Conservation (phyloP, 257 asterid genomes). For the Echites panduratus region DNA sequence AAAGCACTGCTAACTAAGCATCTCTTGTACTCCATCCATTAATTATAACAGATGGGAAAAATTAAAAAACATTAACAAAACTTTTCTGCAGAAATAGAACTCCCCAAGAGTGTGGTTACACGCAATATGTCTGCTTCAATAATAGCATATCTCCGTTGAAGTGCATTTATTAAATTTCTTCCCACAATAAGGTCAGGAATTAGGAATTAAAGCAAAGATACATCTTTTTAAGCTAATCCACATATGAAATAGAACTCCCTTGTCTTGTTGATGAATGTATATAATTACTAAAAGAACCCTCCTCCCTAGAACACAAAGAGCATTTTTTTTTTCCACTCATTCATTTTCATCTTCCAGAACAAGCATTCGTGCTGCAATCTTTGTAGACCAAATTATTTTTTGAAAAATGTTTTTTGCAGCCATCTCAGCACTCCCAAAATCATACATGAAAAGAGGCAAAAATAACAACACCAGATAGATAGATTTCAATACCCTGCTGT, state of each 20-base stretch:
- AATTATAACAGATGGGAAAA: background rate
- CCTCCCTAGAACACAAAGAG: background rate
- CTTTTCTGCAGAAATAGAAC: background rate
- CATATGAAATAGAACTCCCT: background rate
- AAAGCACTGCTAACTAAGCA: background rate
- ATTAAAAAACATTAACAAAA: background rate
- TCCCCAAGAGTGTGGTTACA: slow-evolving; percentile 99
- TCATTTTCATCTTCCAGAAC: background rate
- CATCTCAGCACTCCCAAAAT: background rate
- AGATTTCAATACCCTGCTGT: background rate
- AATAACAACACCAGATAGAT: background rate
- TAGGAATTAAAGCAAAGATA: background rate
- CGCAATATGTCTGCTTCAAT: slow-evolving; percentile 99
- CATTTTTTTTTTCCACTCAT: background rate
- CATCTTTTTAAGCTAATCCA: background rate
- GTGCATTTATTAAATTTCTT: background rate
- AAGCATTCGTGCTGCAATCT: background rate
- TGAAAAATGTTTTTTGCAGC: background rate
- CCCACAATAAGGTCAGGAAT: background rate
- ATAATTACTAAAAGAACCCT: too few relatives aligned
- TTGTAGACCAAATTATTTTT: background rate
- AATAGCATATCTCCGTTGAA: slow-evolving; percentile 31
- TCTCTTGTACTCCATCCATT: background rate
- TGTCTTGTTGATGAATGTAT: background rate
- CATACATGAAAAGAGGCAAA: background rate